Conservation (phyloP, 2,329 filamentous ascomycete genomes). For the Monilinia vaccinii-corymbosi region DNA sequence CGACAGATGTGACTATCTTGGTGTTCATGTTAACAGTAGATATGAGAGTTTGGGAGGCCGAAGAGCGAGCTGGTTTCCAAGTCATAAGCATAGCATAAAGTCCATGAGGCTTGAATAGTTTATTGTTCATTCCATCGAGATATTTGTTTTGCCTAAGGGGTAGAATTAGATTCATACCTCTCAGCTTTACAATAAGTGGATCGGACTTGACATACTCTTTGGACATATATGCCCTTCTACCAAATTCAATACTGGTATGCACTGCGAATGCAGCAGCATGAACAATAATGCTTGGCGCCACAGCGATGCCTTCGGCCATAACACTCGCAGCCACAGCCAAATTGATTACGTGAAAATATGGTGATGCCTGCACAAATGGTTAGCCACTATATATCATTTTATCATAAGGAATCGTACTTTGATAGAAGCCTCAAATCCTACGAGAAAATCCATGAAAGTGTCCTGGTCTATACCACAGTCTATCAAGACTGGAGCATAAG, state of each 20-base stretch:
- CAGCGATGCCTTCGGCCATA: slow-evolving; percentile 25
- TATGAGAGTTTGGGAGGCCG: slow-evolving; percentile 9
- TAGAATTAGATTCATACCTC: slow-evolving; percentile 10
- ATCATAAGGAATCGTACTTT: not conserved
- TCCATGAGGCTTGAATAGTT: slow-evolving; percentile 47
- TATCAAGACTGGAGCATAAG: slow-evolving; percentile 41
- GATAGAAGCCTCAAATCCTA: slow-evolving; percentile 34
- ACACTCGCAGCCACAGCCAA: slow-evolving; percentile 25
- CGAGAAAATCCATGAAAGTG: slow-evolving; percentile 40
- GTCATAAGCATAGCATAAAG: slow-evolving; percentile 47
- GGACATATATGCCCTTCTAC: slow-evolving; percentile 7
- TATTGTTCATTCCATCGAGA: slow-evolving; percentile 45
- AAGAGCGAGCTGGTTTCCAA: slow-evolving; percentile 35
- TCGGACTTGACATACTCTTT: slow-evolving; percentile 29
- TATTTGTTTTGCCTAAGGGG: slow-evolving; percentile 37
- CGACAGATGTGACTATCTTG: slow-evolving; percentile 30
- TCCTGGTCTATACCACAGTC: slow-evolving; percentile 38
- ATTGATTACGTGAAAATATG: slow-evolving; percentile 35
- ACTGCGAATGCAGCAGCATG: slow-evolving; percentile 3
- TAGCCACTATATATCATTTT: not conserved
- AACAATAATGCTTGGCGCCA: slow-evolving; percentile 33
- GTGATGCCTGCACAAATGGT: slow-evolving; percentile 31
- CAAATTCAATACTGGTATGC: slow-evolving; percentile 3
- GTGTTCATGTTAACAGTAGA: slow-evolving; percentile 30
- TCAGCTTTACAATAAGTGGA: slow-evolving; percentile 30